Evolutionary conservation across 441 rosid genomes (phyloP), one percentile per base, ranked within the genome.

Genomic region (Populus tomentosa): DNA sequence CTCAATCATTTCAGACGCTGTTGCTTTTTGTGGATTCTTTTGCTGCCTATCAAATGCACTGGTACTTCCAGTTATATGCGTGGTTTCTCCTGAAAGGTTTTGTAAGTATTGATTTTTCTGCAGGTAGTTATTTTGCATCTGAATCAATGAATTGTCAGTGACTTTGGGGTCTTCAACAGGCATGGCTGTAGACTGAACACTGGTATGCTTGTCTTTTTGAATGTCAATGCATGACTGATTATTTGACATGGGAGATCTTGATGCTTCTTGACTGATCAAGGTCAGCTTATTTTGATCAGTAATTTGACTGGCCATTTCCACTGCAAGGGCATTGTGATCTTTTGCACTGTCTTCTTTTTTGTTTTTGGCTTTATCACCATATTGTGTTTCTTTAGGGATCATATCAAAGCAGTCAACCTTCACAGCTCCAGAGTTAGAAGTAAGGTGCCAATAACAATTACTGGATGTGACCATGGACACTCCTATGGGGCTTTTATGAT

Each of bases 11-110:
- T 82, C 75, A 70, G 81, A 72, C 73, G 76, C 86, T 73, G 84
- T 73, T 76, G 82, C 71, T 69, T 84, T 80, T 74, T 80, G 84
- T 70, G 65, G 78, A 69, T 69, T 70, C 63, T 75, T 83, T 77
- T 80, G 76, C 76, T 69, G 81, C 67, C 71, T 59, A 75, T 84
- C 80, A 82, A 79, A 71, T 78, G 76, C 76, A 26, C 64, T 82
- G 63, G 77, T 79, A 84, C 89, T 88, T 84, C 86, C 92, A 32
- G 76, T 78, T 36, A 80, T 63, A 69, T 84, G 88, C 42, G 81
- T 76, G 79, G 75, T 79, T 72, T 62, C 79, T 77, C 81, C 79
- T 66, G 82, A 84, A 53, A 79, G 82, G 73, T 83, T 77, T 63
- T 40, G 63, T 68, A 28, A 28, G 65, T 38, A 59, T 36, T 66